These are phyloP conservation scores for Fusarium torreyae DNA, from an alignment of 2,329 filamentous ascomycete species.

Conservation along the genomic window DNA sequence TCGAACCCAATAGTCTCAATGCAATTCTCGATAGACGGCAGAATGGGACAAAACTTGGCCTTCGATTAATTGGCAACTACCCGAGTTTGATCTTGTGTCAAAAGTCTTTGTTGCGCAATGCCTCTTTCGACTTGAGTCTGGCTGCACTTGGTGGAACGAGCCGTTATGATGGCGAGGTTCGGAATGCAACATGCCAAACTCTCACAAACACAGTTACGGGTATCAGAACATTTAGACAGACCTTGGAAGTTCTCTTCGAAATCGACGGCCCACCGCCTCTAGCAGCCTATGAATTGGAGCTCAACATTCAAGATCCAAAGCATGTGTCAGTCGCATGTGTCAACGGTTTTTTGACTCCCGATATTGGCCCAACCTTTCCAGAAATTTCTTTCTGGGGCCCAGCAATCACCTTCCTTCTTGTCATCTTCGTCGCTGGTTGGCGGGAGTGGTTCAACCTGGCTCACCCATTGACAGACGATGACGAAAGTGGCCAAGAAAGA, in stretches of 20 bases:
- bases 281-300: constrained; percentile 36
- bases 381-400: constrained; percentile 35
- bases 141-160: constrained; percentile 34
- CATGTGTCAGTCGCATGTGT: constrained; percentile 35
- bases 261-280: constrained; percentile 51
- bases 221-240: background rate
- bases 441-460: constrained; percentile 35
- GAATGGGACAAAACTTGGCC: constrained; percentile 20
- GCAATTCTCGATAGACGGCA: constrained; percentile 17
- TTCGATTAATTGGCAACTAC: background rate
- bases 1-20: constrained; percentile 4
- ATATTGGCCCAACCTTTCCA: constrained; percentile 24
- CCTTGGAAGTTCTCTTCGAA: constrained; percentile 12
- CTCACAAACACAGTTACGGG: background rate
- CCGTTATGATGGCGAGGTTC: constrained; percentile 32
- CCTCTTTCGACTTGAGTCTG: constrained; percentile 32
- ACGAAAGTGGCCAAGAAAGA: constrained; percentile 12
- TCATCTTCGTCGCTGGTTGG: constrained; percentile 37
- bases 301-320: constrained; percentile 37
- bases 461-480: constrained; percentile 21
- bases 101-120: constrained; percentile 12
- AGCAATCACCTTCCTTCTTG: constrained; percentile 18
- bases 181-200: constrained; percentile 36
- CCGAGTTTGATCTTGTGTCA: constrained; percentile 15
- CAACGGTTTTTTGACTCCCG: constrained; percentile 35